Conservation (phyloP, 2,329 filamentous ascomycete species). For the Mycosphaerella sp. region DNA sequence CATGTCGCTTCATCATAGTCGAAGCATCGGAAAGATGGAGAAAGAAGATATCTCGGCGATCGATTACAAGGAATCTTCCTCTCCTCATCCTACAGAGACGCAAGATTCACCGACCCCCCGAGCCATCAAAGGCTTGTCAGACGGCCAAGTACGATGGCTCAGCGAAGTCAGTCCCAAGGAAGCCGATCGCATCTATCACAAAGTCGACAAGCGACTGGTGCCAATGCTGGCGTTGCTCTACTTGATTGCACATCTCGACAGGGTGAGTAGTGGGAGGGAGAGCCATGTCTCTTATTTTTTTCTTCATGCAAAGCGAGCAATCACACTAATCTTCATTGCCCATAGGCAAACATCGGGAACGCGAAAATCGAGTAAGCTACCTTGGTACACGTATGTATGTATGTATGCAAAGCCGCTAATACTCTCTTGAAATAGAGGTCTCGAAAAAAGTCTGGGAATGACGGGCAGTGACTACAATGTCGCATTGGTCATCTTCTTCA, state of each 20-base stretch:
- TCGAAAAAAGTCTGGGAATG: conserved; percentile 42
- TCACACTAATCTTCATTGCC: no score
- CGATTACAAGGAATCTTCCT: no score
- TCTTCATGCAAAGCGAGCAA: no score
- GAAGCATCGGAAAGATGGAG: no score
- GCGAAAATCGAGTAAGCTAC: conserved; percentile 41
- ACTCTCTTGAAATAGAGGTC: conserved; percentile 26
- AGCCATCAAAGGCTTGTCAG: conserved; percentile 17
- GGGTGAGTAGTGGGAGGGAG: not conserved
- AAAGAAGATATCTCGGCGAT: no score
- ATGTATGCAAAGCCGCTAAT: not conserved
- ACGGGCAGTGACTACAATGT: conserved; percentile 44
- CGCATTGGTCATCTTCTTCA: conserved; percentile 49
- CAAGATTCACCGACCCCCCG: no score
- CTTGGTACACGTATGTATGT: not conserved
- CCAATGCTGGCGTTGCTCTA: conserved; percentile 37
- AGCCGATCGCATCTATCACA: conserved; percentile 37
- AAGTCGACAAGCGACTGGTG: conserved; percentile 17
- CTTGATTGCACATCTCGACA: conserved; percentile 41
- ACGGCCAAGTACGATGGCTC: conserved; percentile 23
- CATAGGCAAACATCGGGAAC: conserved; percentile 48
- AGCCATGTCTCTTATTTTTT: no score
- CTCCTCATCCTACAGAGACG: no score
- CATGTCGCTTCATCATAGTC: no score
- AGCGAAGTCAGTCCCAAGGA: conserved; percentile 19